Conservation (phyloP, 208 protist genomes). For the Trypanosoma mega region DNA sequence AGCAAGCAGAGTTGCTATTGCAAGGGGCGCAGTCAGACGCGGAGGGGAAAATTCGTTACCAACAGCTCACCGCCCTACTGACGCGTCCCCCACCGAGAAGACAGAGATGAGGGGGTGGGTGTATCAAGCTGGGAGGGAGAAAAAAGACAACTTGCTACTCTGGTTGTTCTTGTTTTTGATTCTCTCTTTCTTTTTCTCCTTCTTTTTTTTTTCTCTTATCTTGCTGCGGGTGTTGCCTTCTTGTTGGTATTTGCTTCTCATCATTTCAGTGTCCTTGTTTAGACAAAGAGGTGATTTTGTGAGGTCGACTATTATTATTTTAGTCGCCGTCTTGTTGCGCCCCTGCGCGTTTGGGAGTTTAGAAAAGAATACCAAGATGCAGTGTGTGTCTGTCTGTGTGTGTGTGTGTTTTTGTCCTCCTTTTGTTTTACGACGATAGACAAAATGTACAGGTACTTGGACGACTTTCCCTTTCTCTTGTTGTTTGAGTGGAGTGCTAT, state of each 20-base stretch:
- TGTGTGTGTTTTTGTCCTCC: too few species aligned
- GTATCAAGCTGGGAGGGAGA: background rate
- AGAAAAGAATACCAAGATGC: too few species aligned
- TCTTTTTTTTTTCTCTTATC: background rate
- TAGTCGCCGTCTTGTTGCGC: too few species aligned
- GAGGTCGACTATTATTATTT: too few species aligned
- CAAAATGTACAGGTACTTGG: too few species aligned
- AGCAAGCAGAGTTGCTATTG: constrained; percentile 54
- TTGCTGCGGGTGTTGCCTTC: background rate
- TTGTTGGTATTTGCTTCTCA: background rate
- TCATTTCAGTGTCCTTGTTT: too few species aligned
- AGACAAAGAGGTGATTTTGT: too few species aligned
- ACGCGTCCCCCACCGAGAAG: constrained; percentile 37
- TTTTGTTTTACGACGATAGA: too few species aligned
- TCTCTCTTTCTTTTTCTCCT: background rate
- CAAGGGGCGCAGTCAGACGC: constrained; percentile 57
- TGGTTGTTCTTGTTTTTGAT: background rate
- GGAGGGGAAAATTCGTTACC: constrained; percentile 75
- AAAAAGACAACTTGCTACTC: constrained; percentile 5
- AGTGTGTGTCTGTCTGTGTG: too few species aligned
- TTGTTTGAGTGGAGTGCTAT: too few species aligned
- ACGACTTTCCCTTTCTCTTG: too few species aligned
- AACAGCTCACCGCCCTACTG: constrained; percentile 65
- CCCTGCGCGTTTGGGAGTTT: too few species aligned
- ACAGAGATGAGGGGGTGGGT: background rate